These are phyloP conservation scores for Pseudogymnoascus sp. DNA, from an alignment of 2,329 filamentous ascomycete species.

Conservation along the genomic window DNA sequence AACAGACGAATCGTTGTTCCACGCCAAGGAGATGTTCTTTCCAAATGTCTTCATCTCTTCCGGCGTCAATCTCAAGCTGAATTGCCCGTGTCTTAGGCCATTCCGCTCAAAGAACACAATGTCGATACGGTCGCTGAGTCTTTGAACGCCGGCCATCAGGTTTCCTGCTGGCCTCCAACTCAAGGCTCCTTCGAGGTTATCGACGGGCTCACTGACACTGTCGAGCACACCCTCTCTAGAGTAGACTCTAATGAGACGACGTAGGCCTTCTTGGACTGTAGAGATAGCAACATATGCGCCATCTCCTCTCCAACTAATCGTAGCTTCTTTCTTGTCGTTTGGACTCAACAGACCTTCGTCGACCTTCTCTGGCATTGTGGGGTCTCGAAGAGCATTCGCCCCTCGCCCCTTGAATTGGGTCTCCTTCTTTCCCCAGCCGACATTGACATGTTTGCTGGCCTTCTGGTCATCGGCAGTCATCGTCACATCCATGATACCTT, in stretches of 20 bases:
- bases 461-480: conserved; percentile 71
- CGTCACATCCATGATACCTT: conserved; percentile 66
- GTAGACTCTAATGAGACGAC: conserved; percentile 81
- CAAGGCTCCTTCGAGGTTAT: conserved; percentile 76
- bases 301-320: conserved; percentile 89
- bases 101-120: conserved; percentile 96
- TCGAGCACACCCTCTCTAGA: conserved; percentile 84
- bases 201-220: conserved; percentile 89
- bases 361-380: conserved; percentile 86
- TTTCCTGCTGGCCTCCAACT: conserved; percentile 92
- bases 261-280: conserved; percentile 56
- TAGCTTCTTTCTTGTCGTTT: conserved; percentile 61
- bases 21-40: conserved; percentile 58
- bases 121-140: conserved; percentile 57
- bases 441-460: conserved; percentile 86
- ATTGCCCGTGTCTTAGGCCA: conserved; percentile 92
- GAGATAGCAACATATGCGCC: conserved; percentile 86
- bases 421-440: conserved; percentile 97
- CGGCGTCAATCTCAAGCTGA: conserved; percentile 61
- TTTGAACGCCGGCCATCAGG: conserved; percentile 77
- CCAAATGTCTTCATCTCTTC: conserved; percentile 47
- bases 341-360: conserved; percentile 72
- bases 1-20: conserved; percentile 90
- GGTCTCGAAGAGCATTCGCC: conserved; percentile 78
- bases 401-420: conserved; percentile 94